A percentile compares a stretch with the other conserved stretches of the same genome.
phyloP scores from a whole-genome alignment of 139 green algal genomes.

The Diplosphaera chodatii region DNA sequence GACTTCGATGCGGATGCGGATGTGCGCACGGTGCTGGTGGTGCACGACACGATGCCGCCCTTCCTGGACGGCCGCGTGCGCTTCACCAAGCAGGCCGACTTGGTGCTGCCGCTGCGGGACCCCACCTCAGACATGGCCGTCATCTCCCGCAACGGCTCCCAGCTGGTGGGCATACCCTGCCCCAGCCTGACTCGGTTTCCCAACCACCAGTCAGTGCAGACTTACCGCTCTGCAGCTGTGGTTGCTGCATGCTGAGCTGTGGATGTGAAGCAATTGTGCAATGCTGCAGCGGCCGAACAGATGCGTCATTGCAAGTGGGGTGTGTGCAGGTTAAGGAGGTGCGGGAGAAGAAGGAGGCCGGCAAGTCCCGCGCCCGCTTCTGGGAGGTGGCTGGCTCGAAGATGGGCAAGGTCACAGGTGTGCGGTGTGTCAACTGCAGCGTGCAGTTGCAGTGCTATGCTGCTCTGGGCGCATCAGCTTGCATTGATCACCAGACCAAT shows the following conservation, averaged over 20 bases:
- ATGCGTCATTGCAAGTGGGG: too few relatives aligned
- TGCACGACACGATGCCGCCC: constrained; percentile 95
- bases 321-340: constrained; percentile 52
- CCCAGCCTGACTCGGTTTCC: too few relatives aligned
- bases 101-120: constrained; percentile 90
- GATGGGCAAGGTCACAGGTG: constrained; percentile 86
- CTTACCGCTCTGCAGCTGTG: too few relatives aligned
- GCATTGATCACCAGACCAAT: too few relatives aligned
- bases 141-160: constrained; percentile 71
- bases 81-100: constrained; percentile 80
- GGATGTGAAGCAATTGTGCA: too few relatives aligned
- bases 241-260: too few relatives aligned
- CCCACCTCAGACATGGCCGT: constrained; percentile 94
- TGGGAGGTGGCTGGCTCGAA: constrained; percentile 96
- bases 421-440: background rate
- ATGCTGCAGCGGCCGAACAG: too few relatives aligned
- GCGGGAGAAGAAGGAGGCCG: constrained; percentile 87
- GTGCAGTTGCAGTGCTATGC: too few relatives aligned
- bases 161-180: constrained; percentile 32
- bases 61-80: constrained; percentile 89
- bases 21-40: constrained; percentile 79
- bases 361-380: constrained; percentile 86
- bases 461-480: too few relatives aligned
- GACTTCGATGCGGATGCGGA: constrained; percentile 84
- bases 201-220: too few relatives aligned